These are phyloP conservation scores for Larix kaempferi DNA, from an alignment of 75 land plant species.

Conservation along the genomic window DNA sequence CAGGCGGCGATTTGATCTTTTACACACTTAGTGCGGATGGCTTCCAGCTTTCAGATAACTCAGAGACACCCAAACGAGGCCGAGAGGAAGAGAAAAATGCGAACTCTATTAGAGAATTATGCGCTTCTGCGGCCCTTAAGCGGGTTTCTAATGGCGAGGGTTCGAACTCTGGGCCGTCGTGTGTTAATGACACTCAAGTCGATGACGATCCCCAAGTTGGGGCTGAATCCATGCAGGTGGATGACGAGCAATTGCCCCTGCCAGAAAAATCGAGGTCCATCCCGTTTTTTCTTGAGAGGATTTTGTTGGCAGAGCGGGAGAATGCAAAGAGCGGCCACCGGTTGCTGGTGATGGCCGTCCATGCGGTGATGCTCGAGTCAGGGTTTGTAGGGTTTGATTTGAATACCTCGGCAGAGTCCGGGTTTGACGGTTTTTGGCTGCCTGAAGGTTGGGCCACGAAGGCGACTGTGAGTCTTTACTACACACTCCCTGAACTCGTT, in stretches of 20 bases:
- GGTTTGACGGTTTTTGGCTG: constrained; percentile 20
- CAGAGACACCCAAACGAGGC: background rate
- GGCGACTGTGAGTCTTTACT: constrained; percentile 29
- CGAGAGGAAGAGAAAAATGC: background rate
- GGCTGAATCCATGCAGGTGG: background rate
- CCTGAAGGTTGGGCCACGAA: constrained; percentile 38
- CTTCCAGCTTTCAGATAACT: background rate
- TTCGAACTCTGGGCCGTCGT: background rate
- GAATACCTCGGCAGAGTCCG: background rate
- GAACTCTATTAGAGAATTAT: constrained; percentile 14
- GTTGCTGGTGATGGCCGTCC: constrained; percentile 55
- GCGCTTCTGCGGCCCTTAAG: constrained; percentile 34
- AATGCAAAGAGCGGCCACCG: constrained; percentile 22
- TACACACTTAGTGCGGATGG: constrained; percentile 26
- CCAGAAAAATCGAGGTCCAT: constrained; percentile 20
- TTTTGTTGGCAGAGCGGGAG: constrained; percentile 42
- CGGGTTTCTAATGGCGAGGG: constrained; percentile 9
- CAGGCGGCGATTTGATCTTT: constrained; percentile 76
- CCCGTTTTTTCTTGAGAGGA: constrained; percentile 52
- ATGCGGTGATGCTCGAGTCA: constrained; percentile 80
- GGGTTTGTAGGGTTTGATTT: constrained; percentile 63
- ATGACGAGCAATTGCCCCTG: constrained; percentile 1
- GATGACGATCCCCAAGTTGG: background rate
- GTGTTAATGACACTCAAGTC: background rate
- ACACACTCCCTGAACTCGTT: constrained; percentile 54